Conservation (phyloP, 331 rosid genomes). For the Stylosanthes scabra region DNA sequence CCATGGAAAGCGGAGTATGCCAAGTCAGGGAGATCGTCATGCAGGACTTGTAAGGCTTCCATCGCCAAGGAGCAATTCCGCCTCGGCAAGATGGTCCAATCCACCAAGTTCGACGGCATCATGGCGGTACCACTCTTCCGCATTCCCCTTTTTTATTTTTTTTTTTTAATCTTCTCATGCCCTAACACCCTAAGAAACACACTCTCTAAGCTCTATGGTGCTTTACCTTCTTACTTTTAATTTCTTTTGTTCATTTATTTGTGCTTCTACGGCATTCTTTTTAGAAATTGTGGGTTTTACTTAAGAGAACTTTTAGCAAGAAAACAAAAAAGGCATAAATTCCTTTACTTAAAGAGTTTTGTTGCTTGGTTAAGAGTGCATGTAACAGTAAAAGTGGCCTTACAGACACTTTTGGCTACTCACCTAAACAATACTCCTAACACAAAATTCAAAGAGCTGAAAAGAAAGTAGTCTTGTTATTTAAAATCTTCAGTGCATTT, state of each 20-base stretch:
- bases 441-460: background rate
- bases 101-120: constrained; percentile 90
- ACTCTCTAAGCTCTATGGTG: background rate
- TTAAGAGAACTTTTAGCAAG: background rate
- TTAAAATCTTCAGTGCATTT: background rate
- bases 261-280: background rate
- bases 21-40: constrained; percentile 86
- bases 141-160: background rate
- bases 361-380: background rate
- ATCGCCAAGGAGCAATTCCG: constrained; percentile 78
- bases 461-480: background rate
- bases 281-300: background rate
- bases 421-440: background rate
- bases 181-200: background rate
- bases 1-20: constrained; percentile 98
- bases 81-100: constrained; percentile 93
- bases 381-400: background rate
- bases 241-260: background rate
- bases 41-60: constrained; percentile 79
- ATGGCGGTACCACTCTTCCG: constrained; percentile 66
- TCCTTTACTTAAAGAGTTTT: background rate
- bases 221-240: background rate
- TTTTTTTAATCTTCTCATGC: background rate
- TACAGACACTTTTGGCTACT: background rate
- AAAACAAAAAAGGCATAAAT: background rate